A percentile compares a stretch with the other conserved stretches of the same genome.
Conservation (phyloP, 2,329 filamentous ascomycete genomes). For the Beauveria rudraprayagi region DNA sequence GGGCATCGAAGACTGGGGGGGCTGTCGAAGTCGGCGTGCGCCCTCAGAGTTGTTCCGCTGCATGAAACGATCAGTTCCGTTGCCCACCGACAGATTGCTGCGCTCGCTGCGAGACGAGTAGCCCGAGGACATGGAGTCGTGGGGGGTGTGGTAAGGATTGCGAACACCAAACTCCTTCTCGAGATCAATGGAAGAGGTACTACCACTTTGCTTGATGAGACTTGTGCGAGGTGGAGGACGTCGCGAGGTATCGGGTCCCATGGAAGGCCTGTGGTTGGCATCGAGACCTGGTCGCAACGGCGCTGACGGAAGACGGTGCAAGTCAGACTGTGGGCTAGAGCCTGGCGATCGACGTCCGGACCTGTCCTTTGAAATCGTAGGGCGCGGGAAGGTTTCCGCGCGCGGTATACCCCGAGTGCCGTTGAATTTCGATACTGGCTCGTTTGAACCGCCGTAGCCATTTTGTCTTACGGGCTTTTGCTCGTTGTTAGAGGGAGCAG, state of each 20-base stretch:
- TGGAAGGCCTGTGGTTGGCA: constrained; percentile 17
- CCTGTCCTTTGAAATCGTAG: constrained; percentile 27
- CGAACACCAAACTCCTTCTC: constrained; percentile 52
- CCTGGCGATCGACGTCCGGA: constrained; percentile 40
- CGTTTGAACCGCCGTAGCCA: constrained; percentile 51
- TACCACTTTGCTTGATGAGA: constrained; percentile 33
- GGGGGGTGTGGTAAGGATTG: constrained; percentile 57
- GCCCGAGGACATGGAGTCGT: constrained; percentile 58
- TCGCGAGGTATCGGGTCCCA: constrained; percentile 42
- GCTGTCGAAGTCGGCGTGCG: not conserved
- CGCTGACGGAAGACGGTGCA: constrained; percentile 16
- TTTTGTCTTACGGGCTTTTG: constrained; percentile 28
- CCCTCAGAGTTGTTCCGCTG: not conserved
- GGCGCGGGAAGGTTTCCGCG: constrained; percentile 46
- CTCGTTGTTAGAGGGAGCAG: constrained; percentile 19
- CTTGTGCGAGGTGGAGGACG: constrained; percentile 46
- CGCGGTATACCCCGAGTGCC: constrained; percentile 32
- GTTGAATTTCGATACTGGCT: constrained; percentile 32
- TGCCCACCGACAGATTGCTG: constrained; percentile 52
- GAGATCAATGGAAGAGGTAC: constrained; percentile 42
- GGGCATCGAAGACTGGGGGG: not conserved
- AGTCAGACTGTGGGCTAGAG: constrained; percentile 32
- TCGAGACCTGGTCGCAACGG: constrained; percentile 3
- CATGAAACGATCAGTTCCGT: constrained; percentile 29
- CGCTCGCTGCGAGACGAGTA: constrained; percentile 51